Evolutionary conservation across 2,329 filamentous ascomycete genomes (phyloP).

Genomic region (Gnomoniopsis sp.): DNA sequence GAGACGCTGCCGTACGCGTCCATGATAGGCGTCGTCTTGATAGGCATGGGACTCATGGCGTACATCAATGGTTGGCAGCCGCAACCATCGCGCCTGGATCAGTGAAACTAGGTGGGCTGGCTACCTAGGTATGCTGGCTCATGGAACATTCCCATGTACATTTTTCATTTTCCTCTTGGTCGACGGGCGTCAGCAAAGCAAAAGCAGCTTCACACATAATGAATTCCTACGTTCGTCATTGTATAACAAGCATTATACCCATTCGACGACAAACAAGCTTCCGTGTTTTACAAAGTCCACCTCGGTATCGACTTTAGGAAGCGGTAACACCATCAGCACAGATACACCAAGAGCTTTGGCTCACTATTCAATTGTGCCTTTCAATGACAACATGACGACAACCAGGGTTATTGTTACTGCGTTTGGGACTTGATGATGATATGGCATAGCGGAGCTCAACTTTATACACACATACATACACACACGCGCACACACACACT

Average conservation of each 20-base stretch:
- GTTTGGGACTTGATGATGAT: background rate
- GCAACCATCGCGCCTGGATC: constrained; percentile 35
- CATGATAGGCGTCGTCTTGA: constrained; percentile 75
- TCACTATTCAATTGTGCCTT: constrained; percentile 3
- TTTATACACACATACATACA: too few species aligned
- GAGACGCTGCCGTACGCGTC: constrained; percentile 72
- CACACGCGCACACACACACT: background rate
- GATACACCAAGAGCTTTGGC: background rate
- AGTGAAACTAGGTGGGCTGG: constrained; percentile 21
- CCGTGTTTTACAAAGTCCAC: background rate
- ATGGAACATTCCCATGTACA: background rate
- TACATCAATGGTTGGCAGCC: constrained; percentile 80
- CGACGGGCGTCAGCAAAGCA: background rate
- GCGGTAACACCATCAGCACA: background rate
- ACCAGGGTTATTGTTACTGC: background rate
- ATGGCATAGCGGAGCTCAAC: background rate
- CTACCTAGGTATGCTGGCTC: background rate
- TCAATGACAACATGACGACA: constrained; percentile 3
- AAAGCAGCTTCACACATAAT: background rate
- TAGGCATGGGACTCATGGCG: constrained; percentile 82
- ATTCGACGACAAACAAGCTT: constrained; percentile 4
- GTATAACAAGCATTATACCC: constrained; percentile 8
- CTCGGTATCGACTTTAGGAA: background rate
- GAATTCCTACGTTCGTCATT: constrained; percentile 10
- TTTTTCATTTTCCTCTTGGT: background rate